Evolutionary conservation across 2,329 filamentous ascomycete genomes (phyloP), one percentile per base, ranked within the genome.

Genomic region (Penicillium fuscoglaucum): DNA sequence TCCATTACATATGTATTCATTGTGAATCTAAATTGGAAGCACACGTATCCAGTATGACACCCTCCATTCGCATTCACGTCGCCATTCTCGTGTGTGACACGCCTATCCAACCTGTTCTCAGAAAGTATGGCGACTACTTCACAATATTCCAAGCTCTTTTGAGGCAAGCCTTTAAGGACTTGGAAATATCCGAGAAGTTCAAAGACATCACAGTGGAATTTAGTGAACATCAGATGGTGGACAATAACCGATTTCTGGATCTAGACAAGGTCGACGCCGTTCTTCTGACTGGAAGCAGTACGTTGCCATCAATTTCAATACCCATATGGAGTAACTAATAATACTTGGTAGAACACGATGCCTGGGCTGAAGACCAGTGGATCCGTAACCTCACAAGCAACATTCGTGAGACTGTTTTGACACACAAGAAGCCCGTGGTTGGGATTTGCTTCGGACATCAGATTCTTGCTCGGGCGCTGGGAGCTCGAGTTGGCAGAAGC

Each of bases 391-490:
- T 82, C 21, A 75, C 76, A 26, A 69, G 74, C 55, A 82, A 76
- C 52, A 68, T 78, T 7, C 70, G 74, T 12, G 66, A 69, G 4
- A 63, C 66, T 17, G 46, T 66, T 1, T 40, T 61, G 7, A 31
- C 58, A 3, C 51, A 64, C 21, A 55, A 61, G 12, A 70, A 67
- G 52, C 74, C 71, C 6, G 69, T 81, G 0, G 70, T 81, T 10
- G 80, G 80, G 1, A 72, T 81, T 39, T 82, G 80, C 61, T 82
- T 81, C 61, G 79, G 80, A 1, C 79, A 82, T 50, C 79, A 82
- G 65, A 80, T 82, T 29, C 63, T 82, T 33, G 80, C 74, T 1
- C 70, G 79, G 3, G 79, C 79, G 2, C 66, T 79, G 29, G 71
- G 71, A 7, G 65, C 75, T 5, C 67, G 69, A 29, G 70, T 79